Conservation (phyloP, 805 yeast genomes). For the Starmerella tilneyi region DNA sequence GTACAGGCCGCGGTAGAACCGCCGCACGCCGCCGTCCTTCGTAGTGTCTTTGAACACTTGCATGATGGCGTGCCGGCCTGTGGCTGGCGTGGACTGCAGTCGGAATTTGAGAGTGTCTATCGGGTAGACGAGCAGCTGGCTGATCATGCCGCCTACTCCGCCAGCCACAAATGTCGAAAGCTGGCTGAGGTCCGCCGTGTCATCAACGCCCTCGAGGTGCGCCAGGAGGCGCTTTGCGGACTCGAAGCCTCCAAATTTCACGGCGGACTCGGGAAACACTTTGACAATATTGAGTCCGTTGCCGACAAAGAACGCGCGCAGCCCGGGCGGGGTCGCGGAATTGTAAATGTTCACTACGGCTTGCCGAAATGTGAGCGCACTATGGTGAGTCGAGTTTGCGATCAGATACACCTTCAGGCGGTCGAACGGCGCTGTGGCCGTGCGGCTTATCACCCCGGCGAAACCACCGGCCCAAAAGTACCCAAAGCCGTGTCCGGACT, state of each 20-base stretch:
- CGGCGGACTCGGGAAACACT: constrained; percentile 94
- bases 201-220: constrained; percentile 61
- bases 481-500: constrained; percentile 73
- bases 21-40: constrained; percentile 61
- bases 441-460: constrained; percentile 90
- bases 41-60: constrained; percentile 70
- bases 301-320: constrained; percentile 83
- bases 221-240: constrained; percentile 69
- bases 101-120: constrained; percentile 90
- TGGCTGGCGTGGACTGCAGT: constrained; percentile 81
- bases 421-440: constrained; percentile 95
- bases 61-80: constrained; percentile 45
- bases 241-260: constrained; percentile 94
- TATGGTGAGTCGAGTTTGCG: constrained; percentile 43
- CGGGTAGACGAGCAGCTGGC: constrained; percentile 90
- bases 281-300: constrained; percentile 88
- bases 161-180: constrained; percentile 82
- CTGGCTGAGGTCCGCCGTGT: constrained; percentile 59
- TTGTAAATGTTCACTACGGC: constrained; percentile 74
- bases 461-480: constrained; percentile 90
- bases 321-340: constrained; percentile 56
- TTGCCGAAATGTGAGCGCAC: constrained; percentile 55
- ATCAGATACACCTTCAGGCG: constrained; percentile 86
- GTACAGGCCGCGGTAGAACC: constrained; percentile 77
- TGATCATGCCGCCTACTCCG: constrained; percentile 89